phyloP scores from a whole-genome alignment of 2,329 filamentous ascomycete species.

The Ceratocystis cacaofunesta region DNA sequence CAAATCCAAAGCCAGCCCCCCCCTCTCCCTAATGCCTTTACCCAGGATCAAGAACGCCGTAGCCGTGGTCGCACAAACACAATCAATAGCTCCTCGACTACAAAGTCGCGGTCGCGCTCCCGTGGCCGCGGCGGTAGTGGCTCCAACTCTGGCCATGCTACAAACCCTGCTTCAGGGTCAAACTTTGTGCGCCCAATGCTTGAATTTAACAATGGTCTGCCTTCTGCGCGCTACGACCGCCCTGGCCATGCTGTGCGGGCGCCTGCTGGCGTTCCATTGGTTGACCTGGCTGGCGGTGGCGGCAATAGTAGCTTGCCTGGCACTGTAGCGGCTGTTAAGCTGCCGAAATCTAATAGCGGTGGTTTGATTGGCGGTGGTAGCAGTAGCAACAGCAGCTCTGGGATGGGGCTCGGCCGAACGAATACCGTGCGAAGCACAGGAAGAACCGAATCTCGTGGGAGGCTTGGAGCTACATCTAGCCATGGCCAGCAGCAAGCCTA shows the following conservation, averaged over 20 bases:
- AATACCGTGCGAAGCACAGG: slow-evolving; percentile 14
- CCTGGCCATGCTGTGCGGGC: slow-evolving; percentile 35
- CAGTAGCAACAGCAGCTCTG: not conserved
- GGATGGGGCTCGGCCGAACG: slow-evolving; percentile 8
- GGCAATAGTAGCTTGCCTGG: not conserved
- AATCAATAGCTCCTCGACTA: not conserved
- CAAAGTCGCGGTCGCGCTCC: slow-evolving; percentile 19
- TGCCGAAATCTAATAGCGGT: slow-evolving; percentile 7
- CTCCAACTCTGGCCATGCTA: slow-evolving; percentile 19
- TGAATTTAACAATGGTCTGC: slow-evolving; percentile 47
- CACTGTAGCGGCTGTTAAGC: slow-evolving; percentile 1
- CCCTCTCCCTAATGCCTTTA: slow-evolving; percentile 12
- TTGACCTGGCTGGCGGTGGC: slow-evolving; percentile 29
- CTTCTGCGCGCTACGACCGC: slow-evolving; percentile 43
- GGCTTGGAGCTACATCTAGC: not conserved
- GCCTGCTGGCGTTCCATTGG: slow-evolving; percentile 30
- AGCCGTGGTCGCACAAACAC: slow-evolving; percentile 10
- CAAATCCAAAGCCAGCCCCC: slow-evolving; percentile 1
- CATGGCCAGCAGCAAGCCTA: not conserved
- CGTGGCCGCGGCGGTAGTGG: slow-evolving; percentile 20
- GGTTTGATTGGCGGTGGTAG: not conserved
- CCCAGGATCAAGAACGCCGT: slow-evolving; percentile 10
- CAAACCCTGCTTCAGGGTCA: not conserved
- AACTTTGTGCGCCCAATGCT: slow-evolving; percentile 31
- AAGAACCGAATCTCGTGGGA: slow-evolving; percentile 8